Conservation (phyloP, 352 stramenopile genomes). For the Globisporangium emineosum region DNA sequence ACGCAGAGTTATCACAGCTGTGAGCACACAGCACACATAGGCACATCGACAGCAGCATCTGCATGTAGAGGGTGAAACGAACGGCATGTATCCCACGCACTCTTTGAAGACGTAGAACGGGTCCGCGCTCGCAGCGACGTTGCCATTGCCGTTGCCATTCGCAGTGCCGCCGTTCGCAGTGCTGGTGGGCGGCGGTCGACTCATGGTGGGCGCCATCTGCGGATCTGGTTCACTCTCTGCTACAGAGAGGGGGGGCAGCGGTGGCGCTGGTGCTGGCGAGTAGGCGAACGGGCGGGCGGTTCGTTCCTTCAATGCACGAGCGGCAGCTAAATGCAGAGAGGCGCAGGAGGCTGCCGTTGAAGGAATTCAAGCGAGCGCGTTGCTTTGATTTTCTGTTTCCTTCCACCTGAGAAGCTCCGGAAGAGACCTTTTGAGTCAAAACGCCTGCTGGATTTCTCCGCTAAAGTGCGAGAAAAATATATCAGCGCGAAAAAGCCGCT, state of each 20-base stretch:
- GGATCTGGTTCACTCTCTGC: background rate
- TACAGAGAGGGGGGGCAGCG: background rate
- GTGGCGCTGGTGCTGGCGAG: background rate
- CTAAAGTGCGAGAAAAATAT: slow-evolving; percentile 4
- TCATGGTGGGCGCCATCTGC: slow-evolving; percentile 14
- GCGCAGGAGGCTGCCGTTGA: background rate
- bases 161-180: background rate
- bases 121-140: slow-evolving; percentile 46
- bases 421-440: slow-evolving; percentile 5
- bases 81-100: slow-evolving; percentile 45
- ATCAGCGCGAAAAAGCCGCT: background rate
- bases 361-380: background rate
- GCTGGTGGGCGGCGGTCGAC: slow-evolving; percentile 8
- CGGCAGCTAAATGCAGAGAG: slow-evolving; percentile 8
- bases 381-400: background rate
- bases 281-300: background rate
- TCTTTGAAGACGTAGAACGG: slow-evolving; percentile 87
- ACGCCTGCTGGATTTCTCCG: background rate
- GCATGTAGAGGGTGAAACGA: too few relatives aligned
- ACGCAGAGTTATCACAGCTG: background rate
- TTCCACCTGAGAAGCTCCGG: slow-evolving; percentile 2
- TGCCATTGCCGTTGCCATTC: slow-evolving; percentile 5
- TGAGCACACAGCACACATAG: background rate
- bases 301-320: background rate
- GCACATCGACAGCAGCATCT: too few relatives aligned